Conservation (phyloP, 345 rosid species). For the Sonneratia caseolaris region DNA sequence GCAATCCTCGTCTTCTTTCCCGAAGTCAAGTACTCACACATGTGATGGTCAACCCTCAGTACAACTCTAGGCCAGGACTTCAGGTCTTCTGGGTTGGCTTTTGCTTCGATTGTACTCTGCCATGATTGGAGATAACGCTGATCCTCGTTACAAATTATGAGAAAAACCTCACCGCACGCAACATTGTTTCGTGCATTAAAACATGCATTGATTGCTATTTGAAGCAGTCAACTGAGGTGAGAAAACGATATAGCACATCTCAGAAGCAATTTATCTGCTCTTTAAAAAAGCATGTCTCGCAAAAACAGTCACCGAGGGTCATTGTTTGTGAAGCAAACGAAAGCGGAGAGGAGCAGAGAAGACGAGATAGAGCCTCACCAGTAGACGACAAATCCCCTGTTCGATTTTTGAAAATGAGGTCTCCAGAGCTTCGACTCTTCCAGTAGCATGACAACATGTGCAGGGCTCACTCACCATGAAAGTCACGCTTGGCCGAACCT, state of each 20-base stretch:
- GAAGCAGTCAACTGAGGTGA: too few relatives aligned
- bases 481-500: constrained; percentile 97
- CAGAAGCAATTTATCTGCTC: neutral
- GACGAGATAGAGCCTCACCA: constrained; percentile 40
- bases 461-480: constrained; percentile 97
- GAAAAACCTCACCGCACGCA: too few relatives aligned
- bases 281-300: neutral
- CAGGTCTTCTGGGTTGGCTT: constrained; percentile 59
- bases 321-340: neutral
- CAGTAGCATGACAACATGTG: constrained; percentile 85
- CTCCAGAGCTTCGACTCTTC: constrained; percentile 94
- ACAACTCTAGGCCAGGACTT: constrained; percentile 84
- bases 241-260: neutral
- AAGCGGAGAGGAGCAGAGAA: neutral
- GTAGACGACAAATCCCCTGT: constrained; percentile 78
- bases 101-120: constrained; percentile 54
- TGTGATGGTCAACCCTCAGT: constrained; percentile 71
- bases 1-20: constrained; percentile 84
- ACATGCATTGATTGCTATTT: neutral
- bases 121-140: constrained; percentile 5
- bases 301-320: neutral
- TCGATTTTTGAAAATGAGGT: constrained; percentile 92
- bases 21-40: constrained; percentile 73
- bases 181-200: neutral
- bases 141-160: neutral